These are phyloP conservation scores for Chloranthus sessilifolius DNA, from an alignment of 164 flowering plant genomes.

Conservation along the genomic window DNA sequence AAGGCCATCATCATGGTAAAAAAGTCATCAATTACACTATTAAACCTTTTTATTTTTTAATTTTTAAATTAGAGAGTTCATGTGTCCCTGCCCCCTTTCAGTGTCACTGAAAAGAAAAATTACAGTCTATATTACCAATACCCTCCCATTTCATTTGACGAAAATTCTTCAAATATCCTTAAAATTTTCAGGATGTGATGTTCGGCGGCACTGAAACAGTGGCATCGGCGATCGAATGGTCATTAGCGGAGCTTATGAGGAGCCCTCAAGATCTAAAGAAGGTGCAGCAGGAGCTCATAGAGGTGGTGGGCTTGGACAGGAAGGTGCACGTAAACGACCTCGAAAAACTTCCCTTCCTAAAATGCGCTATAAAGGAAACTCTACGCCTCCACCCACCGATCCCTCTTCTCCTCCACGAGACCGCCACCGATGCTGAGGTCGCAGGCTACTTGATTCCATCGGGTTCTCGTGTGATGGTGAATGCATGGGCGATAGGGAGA, in stretches of 20 bases:
- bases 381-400: constrained; percentile 89
- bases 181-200: constrained; percentile 64
- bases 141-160: too few species aligned
- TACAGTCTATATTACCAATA: too few species aligned
- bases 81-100: too few species aligned
- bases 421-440: constrained; percentile 52
- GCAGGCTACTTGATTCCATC: constrained; percentile 65
- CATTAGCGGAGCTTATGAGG: constrained; percentile 68
- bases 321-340: constrained; percentile 52
- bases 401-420: constrained; percentile 81
- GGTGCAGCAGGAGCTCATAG: constrained; percentile 57
- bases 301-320: constrained; percentile 55
- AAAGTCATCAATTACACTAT: too few species aligned
- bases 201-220: constrained; percentile 91
- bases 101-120: too few species aligned
- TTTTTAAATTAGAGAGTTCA: too few species aligned
- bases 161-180: too few species aligned
- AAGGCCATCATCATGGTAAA: constrained; percentile 89
- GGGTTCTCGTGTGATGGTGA: constrained; percentile 52
- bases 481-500: constrained; percentile 68
- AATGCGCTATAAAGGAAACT: constrained; percentile 50
- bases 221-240: constrained; percentile 90
- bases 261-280: constrained; percentile 50
- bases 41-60: too few species aligned
- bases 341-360: constrained; percentile 59